Conservation (phyloP, 768 basidiomycete genomes). For the Boletus barrowsii region DNA sequence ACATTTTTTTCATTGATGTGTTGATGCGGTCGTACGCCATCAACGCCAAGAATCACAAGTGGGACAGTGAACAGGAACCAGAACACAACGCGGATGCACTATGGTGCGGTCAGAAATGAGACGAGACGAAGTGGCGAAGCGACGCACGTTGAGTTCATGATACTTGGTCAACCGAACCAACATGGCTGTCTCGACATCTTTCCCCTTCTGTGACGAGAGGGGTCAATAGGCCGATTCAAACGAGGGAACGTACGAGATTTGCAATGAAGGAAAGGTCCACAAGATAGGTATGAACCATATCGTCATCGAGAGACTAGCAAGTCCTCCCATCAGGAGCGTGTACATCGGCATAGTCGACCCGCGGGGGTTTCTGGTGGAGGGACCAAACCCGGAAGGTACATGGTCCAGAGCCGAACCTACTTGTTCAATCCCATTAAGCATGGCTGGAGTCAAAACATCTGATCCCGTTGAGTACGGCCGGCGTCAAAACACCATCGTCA, state of each 20-base stretch:
- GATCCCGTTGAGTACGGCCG: not conserved
- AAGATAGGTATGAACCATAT: conserved; percentile 72
- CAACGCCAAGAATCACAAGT: conserved; percentile 60
- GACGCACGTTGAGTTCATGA: conserved; percentile 75
- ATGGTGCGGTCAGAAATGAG: not conserved
- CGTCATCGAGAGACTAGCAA: conserved; percentile 68
- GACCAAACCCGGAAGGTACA: no score
- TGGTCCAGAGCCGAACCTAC: not conserved
- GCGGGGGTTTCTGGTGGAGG: not conserved
- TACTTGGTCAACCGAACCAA: conserved; percentile 74
- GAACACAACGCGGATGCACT: conserved; percentile 72
- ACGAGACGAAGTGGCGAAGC: not conserved
- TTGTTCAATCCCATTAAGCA: not conserved
- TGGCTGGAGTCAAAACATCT: not conserved
- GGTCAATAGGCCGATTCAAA: not conserved
- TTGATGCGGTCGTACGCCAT: conserved; percentile 61
- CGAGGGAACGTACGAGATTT: conserved; percentile 48
- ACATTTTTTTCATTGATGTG: conserved; percentile 66
- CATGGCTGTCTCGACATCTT: conserved; percentile 62
- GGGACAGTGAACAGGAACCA: conserved; percentile 71
- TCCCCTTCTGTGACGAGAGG: conserved; percentile 41
- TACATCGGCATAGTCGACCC: not conserved
- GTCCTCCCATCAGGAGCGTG: conserved; percentile 66
- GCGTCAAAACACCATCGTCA: not conserved
- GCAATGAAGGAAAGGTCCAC: conserved; percentile 72